phyloP scores from a whole-genome alignment of 2,329 filamentous ascomycete species.

The Botrytis deweyae region DNA sequence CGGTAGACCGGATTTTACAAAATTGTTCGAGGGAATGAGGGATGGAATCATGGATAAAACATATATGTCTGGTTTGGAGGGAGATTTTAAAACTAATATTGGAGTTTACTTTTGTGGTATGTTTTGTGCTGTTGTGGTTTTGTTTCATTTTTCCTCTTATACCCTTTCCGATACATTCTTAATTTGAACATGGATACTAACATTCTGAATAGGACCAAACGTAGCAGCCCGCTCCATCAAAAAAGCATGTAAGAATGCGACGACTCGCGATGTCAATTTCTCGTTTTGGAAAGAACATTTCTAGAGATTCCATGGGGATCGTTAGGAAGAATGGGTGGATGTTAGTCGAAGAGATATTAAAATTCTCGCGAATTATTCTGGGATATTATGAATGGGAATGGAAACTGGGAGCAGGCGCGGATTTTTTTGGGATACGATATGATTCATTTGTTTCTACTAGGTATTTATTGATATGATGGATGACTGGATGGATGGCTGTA shows the following conservation, averaged over 20 bases:
- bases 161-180: slow-evolving; percentile 35
- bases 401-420: neutral
- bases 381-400: neutral
- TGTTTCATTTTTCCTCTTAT: too few relatives aligned
- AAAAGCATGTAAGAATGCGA: slow-evolving; percentile 72
- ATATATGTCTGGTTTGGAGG: slow-evolving; percentile 81
- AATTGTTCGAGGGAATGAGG: slow-evolving; percentile 80
- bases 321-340: neutral
- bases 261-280: slow-evolving; percentile 79
- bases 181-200: slow-evolving; percentile 22
- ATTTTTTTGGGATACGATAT: neutral
- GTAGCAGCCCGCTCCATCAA: slow-evolving; percentile 76
- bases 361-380: neutral
- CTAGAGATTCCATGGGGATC: slow-evolving; percentile 40
- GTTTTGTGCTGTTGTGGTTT: slow-evolving; percentile 38
- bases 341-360: neutral
- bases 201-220: slow-evolving; percentile 35
- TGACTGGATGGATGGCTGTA: neutral
- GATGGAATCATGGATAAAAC: slow-evolving; percentile 82
- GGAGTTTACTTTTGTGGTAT: slow-evolving; percentile 98
- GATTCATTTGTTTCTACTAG: neutral
- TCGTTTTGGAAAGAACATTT: slow-evolving; percentile 99
- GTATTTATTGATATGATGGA: neutral
- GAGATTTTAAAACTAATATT: slow-evolving; percentile 75
- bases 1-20: slow-evolving; percentile 83